These are phyloP conservation scores for Nectriaceae sp. DNA, from an alignment of 2,329 filamentous ascomycete species.

Conservation along the genomic window DNA sequence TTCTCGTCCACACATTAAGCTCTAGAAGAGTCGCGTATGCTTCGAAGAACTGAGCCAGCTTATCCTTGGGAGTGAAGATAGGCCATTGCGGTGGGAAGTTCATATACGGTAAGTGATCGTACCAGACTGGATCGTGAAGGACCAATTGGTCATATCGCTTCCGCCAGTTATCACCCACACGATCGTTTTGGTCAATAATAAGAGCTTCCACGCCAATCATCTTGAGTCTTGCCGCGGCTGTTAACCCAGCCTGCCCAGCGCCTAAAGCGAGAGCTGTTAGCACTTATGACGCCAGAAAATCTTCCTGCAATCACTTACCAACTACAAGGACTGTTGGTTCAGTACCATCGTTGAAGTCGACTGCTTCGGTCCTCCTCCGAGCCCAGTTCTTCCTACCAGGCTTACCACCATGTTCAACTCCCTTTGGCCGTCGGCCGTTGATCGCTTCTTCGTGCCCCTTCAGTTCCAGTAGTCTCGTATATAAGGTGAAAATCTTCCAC, in stretches of 20 bases:
- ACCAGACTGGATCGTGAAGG: conserved; percentile 67
- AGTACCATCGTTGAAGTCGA: conserved; percentile 45
- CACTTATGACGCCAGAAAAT: neutral
- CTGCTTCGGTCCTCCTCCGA: conserved; percentile 51
- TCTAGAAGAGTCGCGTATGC: conserved; percentile 66
- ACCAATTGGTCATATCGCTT: conserved; percentile 65
- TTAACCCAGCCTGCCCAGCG: conserved; percentile 62
- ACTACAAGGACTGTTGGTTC: conserved; percentile 64
- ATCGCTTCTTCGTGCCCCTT: conserved; percentile 54
- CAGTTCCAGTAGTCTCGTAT: conserved; percentile 58
- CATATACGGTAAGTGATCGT: conserved; percentile 64
- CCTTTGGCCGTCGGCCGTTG: conserved; percentile 50
- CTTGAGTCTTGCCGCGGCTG: conserved; percentile 58
- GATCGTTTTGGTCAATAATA: conserved; percentile 58
- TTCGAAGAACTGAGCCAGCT: conserved; percentile 69
- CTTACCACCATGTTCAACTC: conserved; percentile 57
- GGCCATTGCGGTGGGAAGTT: conserved; percentile 67
- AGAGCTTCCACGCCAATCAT: conserved; percentile 57
- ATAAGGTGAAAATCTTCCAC: conserved; percentile 67
- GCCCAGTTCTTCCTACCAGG: conserved; percentile 60
- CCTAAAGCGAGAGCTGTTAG: conserved; percentile 22
- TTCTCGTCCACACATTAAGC: conserved; percentile 65
- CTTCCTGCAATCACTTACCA: conserved; percentile 47
- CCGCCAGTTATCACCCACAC: conserved; percentile 66
- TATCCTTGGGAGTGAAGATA: conserved; percentile 71